Evolutionary conservation across 495 filamentous ascomycete species (phyloP), one percentile per base, ranked within the genome.

Genomic region (Entonaema liquescens): DNA sequence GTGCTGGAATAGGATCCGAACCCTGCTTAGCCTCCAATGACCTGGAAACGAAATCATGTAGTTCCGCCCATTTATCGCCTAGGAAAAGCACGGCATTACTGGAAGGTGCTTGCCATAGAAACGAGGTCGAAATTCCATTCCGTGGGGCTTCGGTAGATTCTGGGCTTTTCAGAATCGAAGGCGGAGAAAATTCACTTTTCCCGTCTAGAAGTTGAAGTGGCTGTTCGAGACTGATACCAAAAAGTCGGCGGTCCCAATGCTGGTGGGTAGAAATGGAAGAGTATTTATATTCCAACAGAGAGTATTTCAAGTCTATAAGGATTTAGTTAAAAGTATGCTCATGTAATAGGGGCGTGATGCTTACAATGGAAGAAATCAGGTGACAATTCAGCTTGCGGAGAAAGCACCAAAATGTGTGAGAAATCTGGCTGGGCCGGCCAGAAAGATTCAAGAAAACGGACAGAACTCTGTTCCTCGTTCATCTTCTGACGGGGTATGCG

Each of bases 51-150:
- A 95, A 92, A 15, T 86, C 84, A 74, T 97, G 92, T 15, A 96
- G 84, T 66, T 94, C 91, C 17, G 84, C 80, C 93, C 93, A 97
- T 75, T 90, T 92, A 35, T 93, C 88, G 23, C 93, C 93, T 57
- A 93, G 91, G 76, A 92, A 92, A 15, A 97, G 83, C 11, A 89
- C 87, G 1, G 93, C 93, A 71, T 93, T 91, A 73, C 89, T 90
- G 74, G 89, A 90, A 19, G 93, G 93, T 40, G 90, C 87, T 79
- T 96, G 90, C 90, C 91, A 96, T 3, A 94, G 80, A 69, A 95
- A 94, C 0, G 90, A 85, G 0, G 87, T 84, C 3, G 83, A 56
- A 13, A 66, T 69, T 5, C 81, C 72, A 29, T 26, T 73, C 70
- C 65, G 70, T 36, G 44, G 59, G 56, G 74, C 57, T 0, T 75